phyloP scores from a whole-genome alignment of 2,329 filamentous ascomycete species.

The Aureobasidium lini region DNA sequence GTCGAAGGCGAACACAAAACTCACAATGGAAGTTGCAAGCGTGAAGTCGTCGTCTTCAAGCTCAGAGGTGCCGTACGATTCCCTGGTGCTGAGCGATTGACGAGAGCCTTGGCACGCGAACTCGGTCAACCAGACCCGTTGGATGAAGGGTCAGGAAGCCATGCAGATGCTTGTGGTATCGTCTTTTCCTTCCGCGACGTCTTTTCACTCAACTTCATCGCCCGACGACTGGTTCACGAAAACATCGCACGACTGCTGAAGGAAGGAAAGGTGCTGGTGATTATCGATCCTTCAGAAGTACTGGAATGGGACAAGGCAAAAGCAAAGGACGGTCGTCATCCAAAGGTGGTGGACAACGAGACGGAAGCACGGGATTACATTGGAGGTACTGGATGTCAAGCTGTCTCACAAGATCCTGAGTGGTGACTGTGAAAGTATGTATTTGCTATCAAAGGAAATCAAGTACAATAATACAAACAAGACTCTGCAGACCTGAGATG shows the following conservation, averaged over 20 bases:
- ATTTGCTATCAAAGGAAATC: too few relatives aligned
- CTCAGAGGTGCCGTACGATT: slow-evolving; percentile 21
- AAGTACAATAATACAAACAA: too few relatives aligned
- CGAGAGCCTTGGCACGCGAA: slow-evolving; percentile 17
- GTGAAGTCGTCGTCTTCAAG: slow-evolving; percentile 19
- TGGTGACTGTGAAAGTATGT: background rate
- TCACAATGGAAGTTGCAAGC: slow-evolving; percentile 3
- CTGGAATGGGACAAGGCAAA: slow-evolving; percentile 18
- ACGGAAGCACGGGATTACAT: slow-evolving; percentile 18
- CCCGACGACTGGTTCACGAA: slow-evolving; percentile 18
- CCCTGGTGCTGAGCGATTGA: slow-evolving; percentile 19
- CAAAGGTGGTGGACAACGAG: slow-evolving; percentile 18
- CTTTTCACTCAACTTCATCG: slow-evolving; percentile 20
- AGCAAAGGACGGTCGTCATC: slow-evolving; percentile 15
- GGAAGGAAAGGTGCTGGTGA: slow-evolving; percentile 15
- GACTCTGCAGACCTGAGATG: too few relatives aligned
- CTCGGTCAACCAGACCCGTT: slow-evolving; percentile 16
- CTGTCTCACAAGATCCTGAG: slow-evolving; percentile 7
- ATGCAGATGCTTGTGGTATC: slow-evolving; percentile 20
- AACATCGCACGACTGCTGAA: slow-evolving; percentile 17
- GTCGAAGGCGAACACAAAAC: slow-evolving; percentile 14
- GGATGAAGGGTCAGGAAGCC: slow-evolving; percentile 18
- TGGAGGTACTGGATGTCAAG: slow-evolving; percentile 19
- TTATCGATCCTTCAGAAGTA: slow-evolving; percentile 19
- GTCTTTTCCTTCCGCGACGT: slow-evolving; percentile 21